Conservation (phyloP, 345 rosid genomes). For the Hibiscus trionum region DNA sequence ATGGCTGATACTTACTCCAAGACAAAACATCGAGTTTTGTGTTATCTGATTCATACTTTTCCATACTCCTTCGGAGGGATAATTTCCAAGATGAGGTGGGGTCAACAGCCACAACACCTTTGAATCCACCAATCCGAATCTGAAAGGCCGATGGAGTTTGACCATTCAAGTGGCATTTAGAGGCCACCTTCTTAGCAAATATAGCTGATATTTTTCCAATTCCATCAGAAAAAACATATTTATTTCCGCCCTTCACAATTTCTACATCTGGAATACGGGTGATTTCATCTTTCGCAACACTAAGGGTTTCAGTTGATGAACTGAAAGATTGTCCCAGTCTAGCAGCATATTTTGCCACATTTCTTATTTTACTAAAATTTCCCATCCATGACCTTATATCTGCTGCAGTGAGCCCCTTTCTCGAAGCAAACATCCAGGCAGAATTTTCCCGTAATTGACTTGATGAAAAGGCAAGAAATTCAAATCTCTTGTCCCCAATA, state of each 20-base stretch:
- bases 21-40: conserved; percentile 44
- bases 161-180: conserved; percentile 33
- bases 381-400: conserved; percentile 51
- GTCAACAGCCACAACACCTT: conserved; percentile 62
- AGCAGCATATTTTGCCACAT: conserved; percentile 65
- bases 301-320: conserved; percentile 55
- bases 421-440: conserved; percentile 69
- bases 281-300: conserved; percentile 28
- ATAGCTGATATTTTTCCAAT: conserved; percentile 56
- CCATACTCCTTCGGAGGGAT: conserved; percentile 51
- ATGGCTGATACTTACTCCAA: conserved; percentile 54
- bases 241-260: conserved; percentile 7
- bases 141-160: conserved; percentile 52
- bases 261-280: conserved; percentile 37
- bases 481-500: conserved; percentile 49
- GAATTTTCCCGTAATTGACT: conserved; percentile 66
- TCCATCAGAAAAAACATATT: conserved; percentile 49
- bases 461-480: conserved; percentile 63
- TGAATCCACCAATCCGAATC: conserved; percentile 57
- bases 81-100: conserved; percentile 42
- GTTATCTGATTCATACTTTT: conserved; percentile 39
- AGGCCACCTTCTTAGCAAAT: conserved; percentile 41
- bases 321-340: conserved; percentile 64
- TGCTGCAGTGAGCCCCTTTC: conserved; percentile 36
- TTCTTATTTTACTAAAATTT: conserved; percentile 35